These are phyloP conservation scores for Kodamaea fukazawae DNA, from an alignment of 805 yeast genomes.

Conservation along the genomic window DNA sequence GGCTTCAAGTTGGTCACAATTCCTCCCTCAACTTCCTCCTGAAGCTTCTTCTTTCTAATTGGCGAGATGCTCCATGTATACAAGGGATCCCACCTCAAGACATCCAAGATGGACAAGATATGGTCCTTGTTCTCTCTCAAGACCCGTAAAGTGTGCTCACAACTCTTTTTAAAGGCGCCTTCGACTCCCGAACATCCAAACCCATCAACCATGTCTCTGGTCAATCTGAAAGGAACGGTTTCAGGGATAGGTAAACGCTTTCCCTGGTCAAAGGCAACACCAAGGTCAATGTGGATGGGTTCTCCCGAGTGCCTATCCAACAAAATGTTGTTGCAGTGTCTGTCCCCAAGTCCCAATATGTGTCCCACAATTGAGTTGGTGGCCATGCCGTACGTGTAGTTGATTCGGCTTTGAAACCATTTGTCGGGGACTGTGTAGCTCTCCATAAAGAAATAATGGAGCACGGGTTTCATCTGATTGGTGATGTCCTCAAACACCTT, in stretches of 20 bases:
- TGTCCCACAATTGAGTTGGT: conserved; percentile 84
- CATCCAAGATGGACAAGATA: conserved; percentile 79
- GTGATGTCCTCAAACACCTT: conserved; percentile 48
- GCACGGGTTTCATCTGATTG: conserved; percentile 57
- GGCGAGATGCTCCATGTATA: conserved; percentile 91
- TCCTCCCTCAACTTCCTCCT: conserved; percentile 33
- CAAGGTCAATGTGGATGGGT: conserved; percentile 93
- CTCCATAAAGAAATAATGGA: conserved; percentile 68
- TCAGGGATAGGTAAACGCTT: conserved; percentile 82
- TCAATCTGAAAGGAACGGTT: conserved; percentile 86
- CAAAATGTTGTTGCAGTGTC: conserved; percentile 88
- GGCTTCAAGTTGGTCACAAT: conserved; percentile 14
- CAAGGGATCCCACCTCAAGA: conserved; percentile 86
- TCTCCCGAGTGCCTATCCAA: conserved; percentile 83
- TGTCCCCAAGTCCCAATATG: conserved; percentile 88
- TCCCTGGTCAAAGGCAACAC: conserved; percentile 96
- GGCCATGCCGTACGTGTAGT: conserved; percentile 77
- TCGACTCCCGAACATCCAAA: conserved; percentile 83
- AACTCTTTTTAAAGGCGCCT: conserved; percentile 70
- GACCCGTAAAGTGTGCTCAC: conserved; percentile 71
- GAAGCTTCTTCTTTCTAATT: conserved; percentile 53
- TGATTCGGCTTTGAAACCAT: conserved; percentile 69
- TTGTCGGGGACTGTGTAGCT: conserved; percentile 61
- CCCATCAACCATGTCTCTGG: conserved; percentile 89
- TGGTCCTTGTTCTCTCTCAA: conserved; percentile 63